Base-by-base conservation (phyloP, 768 basidiomycete genomes). In the Phlegmacium glaucopus region DNA sequence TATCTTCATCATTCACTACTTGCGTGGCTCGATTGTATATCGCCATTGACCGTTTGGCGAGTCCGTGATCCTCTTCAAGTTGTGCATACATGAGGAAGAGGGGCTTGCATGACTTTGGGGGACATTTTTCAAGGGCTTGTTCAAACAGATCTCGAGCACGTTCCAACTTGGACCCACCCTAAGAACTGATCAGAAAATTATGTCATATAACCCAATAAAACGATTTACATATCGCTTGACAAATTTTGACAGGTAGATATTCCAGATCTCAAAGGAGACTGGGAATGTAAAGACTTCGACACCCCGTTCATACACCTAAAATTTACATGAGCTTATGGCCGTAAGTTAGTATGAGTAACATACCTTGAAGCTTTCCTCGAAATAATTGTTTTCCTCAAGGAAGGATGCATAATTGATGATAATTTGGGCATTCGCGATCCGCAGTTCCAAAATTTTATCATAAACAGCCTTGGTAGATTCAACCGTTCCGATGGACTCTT, bases 261-360 rank as follows among this genome's bases (percentile, higher is more conserved):
- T 98, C 95, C 96, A 98, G 53, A 99, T 85, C 68, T 99, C 96
- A 65, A 97, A 98, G 4, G 93, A 94, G 51, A 98, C 84, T 0
- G 96, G 96, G 76, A 91, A 98, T 8, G 94, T 95, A 74, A 98
- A 98, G 26, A 98, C 72, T 54, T 98, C 95, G 9, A 95, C 92
- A 39, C 96, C 96, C 18, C 94, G 85, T 64, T 98, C 96, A 63
- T 97, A 99, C 18, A 95, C 87, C 88, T 90, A 41, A 5, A 32
- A 32, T 39, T 34, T 22, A 26, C 12, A 53, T 61, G 35, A 61
- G 47, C 12, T 34, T 26, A 16, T 12, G 38, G n/a, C 12, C n/a
- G 49, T 8, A 13, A 40, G n/a, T 5, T 4, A 39, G 32, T 8
- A 6, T 12, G 42, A 34, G 29, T 41, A 29, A 49, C 63, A 32